phyloP scores from a whole-genome alignment of 768 basidiomycete species.

The Lepiota brunneoincarnata region DNA sequence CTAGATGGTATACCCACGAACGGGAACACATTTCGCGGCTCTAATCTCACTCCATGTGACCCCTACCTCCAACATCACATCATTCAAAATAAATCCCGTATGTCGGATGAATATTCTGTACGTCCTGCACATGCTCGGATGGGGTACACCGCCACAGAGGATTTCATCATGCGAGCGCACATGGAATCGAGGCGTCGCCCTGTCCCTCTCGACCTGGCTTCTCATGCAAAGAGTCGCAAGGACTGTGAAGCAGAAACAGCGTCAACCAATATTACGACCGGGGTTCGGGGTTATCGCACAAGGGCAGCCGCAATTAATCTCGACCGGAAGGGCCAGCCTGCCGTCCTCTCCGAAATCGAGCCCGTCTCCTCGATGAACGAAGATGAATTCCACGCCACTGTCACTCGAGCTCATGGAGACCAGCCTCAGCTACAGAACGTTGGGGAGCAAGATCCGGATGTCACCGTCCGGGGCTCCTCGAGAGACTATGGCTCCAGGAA shows the following conservation, averaged over 20 bases:
- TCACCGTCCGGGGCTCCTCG: constrained; percentile 11
- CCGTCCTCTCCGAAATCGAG: constrained; percentile 15
- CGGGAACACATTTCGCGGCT: constrained; percentile 17
- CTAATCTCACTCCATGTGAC: constrained; percentile 6
- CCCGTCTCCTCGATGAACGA: constrained; percentile 16
- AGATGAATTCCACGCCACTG: constrained; percentile 35
- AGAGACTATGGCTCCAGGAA: constrained; percentile 8
- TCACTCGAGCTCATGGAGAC: constrained; percentile 13
- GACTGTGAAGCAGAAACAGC: constrained; percentile 16
- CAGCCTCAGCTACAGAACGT: constrained; percentile 1
- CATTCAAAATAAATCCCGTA: constrained; percentile 22
- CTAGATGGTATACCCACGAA: constrained; percentile 31
- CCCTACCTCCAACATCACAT: background rate
- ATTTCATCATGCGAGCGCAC: constrained; percentile 62
- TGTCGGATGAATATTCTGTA: constrained; percentile 18
- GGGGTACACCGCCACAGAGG: constrained; percentile 69
- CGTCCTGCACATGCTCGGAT: constrained; percentile 30
- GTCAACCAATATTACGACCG: constrained; percentile 33
- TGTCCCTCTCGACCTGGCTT: constrained; percentile 31
- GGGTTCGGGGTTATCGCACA: constrained; percentile 40
- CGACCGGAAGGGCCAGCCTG: constrained; percentile 7
- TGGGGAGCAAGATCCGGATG: constrained; percentile 8
- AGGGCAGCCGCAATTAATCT: constrained; percentile 23
- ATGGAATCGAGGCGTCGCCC: constrained; percentile 34
- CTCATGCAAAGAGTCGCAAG: constrained; percentile 19